Evolutionary conservation across 1,284 basidiomycete genomes (phyloP).

Genomic region (Apiotrichum laibachii): DNA sequence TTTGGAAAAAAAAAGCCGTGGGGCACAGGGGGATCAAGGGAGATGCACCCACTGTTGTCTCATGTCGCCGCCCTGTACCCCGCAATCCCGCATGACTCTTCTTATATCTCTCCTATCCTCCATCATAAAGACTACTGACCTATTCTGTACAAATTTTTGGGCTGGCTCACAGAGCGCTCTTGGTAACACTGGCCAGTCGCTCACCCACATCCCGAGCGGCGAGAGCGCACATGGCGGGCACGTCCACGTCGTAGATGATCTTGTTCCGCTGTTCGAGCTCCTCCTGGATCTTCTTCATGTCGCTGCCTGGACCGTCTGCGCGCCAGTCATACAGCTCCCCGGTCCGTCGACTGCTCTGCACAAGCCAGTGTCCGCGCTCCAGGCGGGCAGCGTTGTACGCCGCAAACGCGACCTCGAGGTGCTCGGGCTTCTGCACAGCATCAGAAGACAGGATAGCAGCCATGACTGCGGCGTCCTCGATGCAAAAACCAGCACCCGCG

Average conservation of each 20-base stretch:
- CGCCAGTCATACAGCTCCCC: constrained; percentile 25
- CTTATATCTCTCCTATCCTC: too few relatives aligned
- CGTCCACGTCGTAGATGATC: constrained; percentile 13
- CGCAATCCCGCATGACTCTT: too few relatives aligned
- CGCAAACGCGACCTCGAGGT: constrained; percentile 11
- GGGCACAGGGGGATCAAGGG: too few relatives aligned
- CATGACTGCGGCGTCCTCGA: constrained; percentile 24
- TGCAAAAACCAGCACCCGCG: constrained; percentile 25
- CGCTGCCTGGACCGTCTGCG: constrained; percentile 12
- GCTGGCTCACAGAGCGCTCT: background rate
- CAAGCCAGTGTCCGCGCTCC: constrained; percentile 23
- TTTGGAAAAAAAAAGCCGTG: background rate
- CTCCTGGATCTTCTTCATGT: constrained; percentile 18
- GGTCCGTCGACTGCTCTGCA: constrained; percentile 13
- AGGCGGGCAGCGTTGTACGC: constrained; percentile 16
- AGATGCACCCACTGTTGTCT: too few relatives aligned
- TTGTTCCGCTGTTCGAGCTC: constrained; percentile 15
- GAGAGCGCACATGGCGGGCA: constrained; percentile 1
- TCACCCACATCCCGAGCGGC: background rate
- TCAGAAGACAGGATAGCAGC: constrained; percentile 12
- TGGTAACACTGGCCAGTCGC: background rate
- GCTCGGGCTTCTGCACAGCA: background rate
- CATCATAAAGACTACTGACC: too few relatives aligned
- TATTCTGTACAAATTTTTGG: too few relatives aligned
- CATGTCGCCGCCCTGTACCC: too few relatives aligned